Base-by-base conservation (phyloP, 177 flowering plant species). In the Vitis hybrid region DNA sequence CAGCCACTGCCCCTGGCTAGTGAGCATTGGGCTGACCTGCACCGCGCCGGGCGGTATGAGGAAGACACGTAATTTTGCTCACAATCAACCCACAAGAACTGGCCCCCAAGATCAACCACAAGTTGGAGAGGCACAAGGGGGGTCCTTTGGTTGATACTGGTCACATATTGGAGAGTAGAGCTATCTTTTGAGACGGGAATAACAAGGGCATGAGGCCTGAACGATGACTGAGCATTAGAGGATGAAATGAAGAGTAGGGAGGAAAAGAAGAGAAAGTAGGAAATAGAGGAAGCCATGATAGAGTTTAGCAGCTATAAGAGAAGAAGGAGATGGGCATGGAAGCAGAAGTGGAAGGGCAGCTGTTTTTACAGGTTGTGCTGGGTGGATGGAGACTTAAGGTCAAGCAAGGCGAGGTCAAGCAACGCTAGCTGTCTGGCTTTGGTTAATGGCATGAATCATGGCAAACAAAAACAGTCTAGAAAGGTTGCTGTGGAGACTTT, bases 21-120 rank as follows among this genome's bases (percentile, higher is more conserved):
- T 1, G 73, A 56, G 55, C 81, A 79, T 10, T 75, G 70, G 61
- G 62, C 11, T 10, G 78, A 79, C 15, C 11, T 2, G 56, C 76
- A 68, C 0, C 15, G 70, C 23, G 60, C 50, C 3, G 51, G 15
- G 11, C 34, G 21, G 57, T 65, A 71, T 6, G 78, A 14, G 5
- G 74, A 71, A 11, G 76, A 74, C 5, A 21, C 12, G 64, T 66
- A 59, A 32, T 19, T 52, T 14, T 50, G 30, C 30, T 26, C 30
- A 26, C 30, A 26, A 26, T 26, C 30, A 26, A 26, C 30, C 30
- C 30, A 26, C 11, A 72, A 23, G 6, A 50, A 54, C 4, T 18
- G 64, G 60, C 76, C 78, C 9, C 71, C 69, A 3, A 79, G 76
- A 32, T 79, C 70, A 11, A 79, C 45, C 12, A 72, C 72, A 11